Evolutionary conservation across 2,329 filamentous ascomycete species (phyloP), one percentile per base, ranked within the genome.

Genomic region (Ustulina deusta): DNA sequence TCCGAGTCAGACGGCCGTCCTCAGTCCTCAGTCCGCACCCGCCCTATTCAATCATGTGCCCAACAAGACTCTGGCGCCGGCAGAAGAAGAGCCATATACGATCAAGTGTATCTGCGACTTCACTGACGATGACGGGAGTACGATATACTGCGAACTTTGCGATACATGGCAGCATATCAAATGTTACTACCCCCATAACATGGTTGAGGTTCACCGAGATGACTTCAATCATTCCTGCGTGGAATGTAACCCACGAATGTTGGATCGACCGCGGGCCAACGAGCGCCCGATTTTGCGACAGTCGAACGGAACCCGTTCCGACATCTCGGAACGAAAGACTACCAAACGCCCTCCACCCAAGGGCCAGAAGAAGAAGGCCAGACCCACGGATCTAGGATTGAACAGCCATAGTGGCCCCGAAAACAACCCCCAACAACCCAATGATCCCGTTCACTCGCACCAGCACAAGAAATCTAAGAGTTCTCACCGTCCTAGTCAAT

Each of bases 51-150:
- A 83, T 72, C 81, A 84, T 78, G 78, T 78, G 68, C 74, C 79
- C 65, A 80, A 79, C 65, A 84, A 84, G 80, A 79, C 81, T 73
- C 86, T 90, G 81, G 79, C 81, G 56, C 69, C 69, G 68, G 89
- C 90, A 76, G 89, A 91, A 71, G 92, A 94, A 81, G 92, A 95
- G 81, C 91, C 91, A 20, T 97, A 97, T 80, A 97, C 93, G 67
- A 97, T 98, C 84, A 97, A 97, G 85, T 99, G 96, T 87, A 97
- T 98, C 75, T 99, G 96, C 83, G 90, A 90, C 79, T 97, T 92
- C 81, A 84, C 89, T 79, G 94, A 97, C 83, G 96, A 99, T 85
- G 96, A 99, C 84, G 96, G 96, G 81, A 95, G 93, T 81, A 99
- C 96, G 68, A 97, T 99, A 70, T 93, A 94, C 81, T 99, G 96